Percentiles rank a stretch among this genome's conserved stretches.
Evolutionary conservation across 2,329 filamentous ascomycete genomes (phyloP).

Genomic region (Diaporthe longicolla): DNA sequence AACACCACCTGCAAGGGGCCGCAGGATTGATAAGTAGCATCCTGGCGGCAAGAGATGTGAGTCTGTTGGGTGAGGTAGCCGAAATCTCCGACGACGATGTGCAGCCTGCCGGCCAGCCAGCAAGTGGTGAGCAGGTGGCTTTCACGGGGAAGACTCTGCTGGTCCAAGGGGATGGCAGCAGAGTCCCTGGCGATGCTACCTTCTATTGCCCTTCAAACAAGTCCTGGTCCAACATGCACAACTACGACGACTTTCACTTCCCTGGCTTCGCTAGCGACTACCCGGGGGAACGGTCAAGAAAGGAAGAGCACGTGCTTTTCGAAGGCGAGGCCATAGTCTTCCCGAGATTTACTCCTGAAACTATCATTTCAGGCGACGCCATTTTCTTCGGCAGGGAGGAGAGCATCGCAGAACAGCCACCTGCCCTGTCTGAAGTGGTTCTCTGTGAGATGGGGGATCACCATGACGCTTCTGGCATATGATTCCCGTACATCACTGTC

Average conservation of each 20-base stretch:
- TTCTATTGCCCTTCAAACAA: neutral
- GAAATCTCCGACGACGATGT: neutral
- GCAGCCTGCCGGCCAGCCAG: too few relatives aligned
- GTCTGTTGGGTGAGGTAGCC: neutral
- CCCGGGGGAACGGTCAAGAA: neutral
- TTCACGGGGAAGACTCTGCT: neutral
- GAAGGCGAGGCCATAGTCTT: neutral
- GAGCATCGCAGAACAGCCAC: too few relatives aligned
- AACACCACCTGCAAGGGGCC: neutral
- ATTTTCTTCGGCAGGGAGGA: neutral
- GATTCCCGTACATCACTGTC: neutral
- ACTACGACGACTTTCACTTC: too few relatives aligned
- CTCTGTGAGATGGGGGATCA: neutral
- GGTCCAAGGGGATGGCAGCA: neutral
- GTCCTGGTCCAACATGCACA: too few relatives aligned
- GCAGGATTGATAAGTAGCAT: neutral
- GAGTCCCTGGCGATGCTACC: neutral
- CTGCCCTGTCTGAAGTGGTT: too few relatives aligned
- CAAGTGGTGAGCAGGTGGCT: neutral
- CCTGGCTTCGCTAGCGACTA: too few relatives aligned
- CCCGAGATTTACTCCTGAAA: fast-evolving
- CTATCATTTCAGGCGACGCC: neutral
- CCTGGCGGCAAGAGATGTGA: neutral
- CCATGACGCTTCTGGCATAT: neutral
- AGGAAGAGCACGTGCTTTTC: neutral